Base-by-base conservation (phyloP, 306 rosid genomes). In the Aeschynomene evenia region DNA sequence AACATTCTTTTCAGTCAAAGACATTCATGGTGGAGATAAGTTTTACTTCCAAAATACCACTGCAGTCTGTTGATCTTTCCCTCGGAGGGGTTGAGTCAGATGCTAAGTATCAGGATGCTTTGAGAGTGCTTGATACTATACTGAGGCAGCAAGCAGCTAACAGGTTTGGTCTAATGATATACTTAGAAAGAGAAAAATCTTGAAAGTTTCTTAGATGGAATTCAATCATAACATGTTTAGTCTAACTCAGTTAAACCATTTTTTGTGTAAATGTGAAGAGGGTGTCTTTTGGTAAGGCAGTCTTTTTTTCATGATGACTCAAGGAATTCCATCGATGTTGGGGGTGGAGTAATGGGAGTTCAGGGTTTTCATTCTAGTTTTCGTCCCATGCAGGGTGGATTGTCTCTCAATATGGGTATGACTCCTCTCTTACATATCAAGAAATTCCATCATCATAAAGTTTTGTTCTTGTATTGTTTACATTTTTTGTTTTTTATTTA, bases 341-440 rank as follows among this genome's bases (percentile, higher is more conserved):
- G 96, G 78, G 96, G 92, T 40, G 96, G 97, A 46, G 90, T 93
- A 54, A 66, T 66, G 23, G 90, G 90, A 71, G 79, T 84, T 43
- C 78, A 81, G 13, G 98, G 97, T 34, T 88, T 88, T 75, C 94
- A 93, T 81, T 91, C 98, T 26, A 90, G 97, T 79, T 90, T 93
- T 56, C 85, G 81, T 63, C 78, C 80, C 6, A 80, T 81, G 9
- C 81, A 84, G 81, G 83, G 76, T 66, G 97, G 98, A 53, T 70
- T 93, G 80, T 84, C 85, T 62, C 86, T 93, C 67, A 93, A 93
- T 77, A 83, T 86, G 95, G 97, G 98, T 93, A 93, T 49, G 52
- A 18, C 14, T 37, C 60, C 63, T 51, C 34, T 69, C 55, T 23
- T 53, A 29, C 22, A 43, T 46, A 11, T 71, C 51, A 11, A 67